Conservation (phyloP, 352 stramenopile genomes). For the Pythium guiyangense region DNA sequence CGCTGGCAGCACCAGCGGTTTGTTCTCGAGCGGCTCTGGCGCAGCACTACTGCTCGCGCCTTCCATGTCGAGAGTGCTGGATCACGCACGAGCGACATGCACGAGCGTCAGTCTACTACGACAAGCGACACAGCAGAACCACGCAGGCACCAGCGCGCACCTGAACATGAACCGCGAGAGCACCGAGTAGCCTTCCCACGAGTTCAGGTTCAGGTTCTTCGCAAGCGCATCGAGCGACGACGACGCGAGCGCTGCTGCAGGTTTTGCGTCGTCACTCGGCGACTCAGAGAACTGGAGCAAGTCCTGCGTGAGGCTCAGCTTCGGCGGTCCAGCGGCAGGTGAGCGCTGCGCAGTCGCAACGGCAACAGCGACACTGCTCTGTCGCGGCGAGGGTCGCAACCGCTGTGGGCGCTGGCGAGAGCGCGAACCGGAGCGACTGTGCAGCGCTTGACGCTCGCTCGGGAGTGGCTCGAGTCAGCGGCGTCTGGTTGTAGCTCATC, state of each 20-base stretch:
- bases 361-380: too few species aligned
- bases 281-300: conserved; percentile 14
- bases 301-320: conserved; percentile 21
- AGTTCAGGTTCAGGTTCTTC: conserved; percentile 41
- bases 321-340: conserved; percentile 4
- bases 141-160: conserved; percentile 11
- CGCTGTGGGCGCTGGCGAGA: background rate
- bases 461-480: too few species aligned
- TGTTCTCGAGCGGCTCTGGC: background rate
- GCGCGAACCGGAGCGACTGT: background rate
- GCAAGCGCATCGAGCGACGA: conserved; percentile 25
- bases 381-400: too few species aligned
- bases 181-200: conserved; percentile 72
- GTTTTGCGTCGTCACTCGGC: conserved; percentile 8
- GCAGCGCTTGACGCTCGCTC: too few species aligned
- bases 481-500: too few species aligned
- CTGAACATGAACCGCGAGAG: conserved; percentile 73
- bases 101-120: too few species aligned
- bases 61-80: conserved; percentile 25
- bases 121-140: too few species aligned
- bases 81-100: background rate
- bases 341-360: too few species aligned
- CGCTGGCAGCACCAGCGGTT: background rate
- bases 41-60: background rate
- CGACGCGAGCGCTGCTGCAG: conserved; percentile 12